Percentiles rank a stretch among this genome's conserved stretches.
Evolutionary conservation across 345 rosid genomes (phyloP).

Genomic region (Salix purpurea): DNA sequence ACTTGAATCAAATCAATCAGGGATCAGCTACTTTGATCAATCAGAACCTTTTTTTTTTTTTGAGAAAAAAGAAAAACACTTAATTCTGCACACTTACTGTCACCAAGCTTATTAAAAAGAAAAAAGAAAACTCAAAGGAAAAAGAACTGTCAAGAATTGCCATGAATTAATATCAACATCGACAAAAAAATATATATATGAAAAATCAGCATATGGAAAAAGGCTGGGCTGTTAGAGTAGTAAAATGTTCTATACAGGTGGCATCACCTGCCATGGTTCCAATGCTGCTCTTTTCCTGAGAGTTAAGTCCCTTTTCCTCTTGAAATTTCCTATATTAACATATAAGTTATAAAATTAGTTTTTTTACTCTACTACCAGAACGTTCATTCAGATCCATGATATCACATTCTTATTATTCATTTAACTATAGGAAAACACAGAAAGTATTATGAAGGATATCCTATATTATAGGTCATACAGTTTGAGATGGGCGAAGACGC

Average conservation of each 20-base stretch:
- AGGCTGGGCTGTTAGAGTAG: background rate
- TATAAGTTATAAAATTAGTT: background rate
- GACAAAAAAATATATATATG: no score
- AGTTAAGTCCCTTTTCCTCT: conserved; percentile 15
- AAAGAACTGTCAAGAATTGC: background rate
- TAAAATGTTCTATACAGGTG: background rate
- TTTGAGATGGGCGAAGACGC: no score
- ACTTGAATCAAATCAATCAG: background rate
- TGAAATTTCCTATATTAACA: conserved; percentile 15
- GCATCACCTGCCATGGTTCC: conserved; percentile 34
- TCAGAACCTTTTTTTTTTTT: no score
- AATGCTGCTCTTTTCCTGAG: conserved; percentile 20
- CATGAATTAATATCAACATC: background rate
- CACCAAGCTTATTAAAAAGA: background rate
- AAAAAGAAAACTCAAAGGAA: no score
- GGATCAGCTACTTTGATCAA: background rate
- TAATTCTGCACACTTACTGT: background rate
- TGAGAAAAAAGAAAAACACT: background rate
- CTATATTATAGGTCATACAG: background rate
- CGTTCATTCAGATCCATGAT: no score
- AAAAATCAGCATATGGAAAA: background rate
- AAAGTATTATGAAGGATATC: background rate
- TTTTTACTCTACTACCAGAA: background rate
- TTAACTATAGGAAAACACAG: background rate
- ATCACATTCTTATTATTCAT: no score